These are phyloP conservation scores for Jacaranda copaia DNA, from an alignment of 257 asterid genomes.

Conservation along the genomic window DNA sequence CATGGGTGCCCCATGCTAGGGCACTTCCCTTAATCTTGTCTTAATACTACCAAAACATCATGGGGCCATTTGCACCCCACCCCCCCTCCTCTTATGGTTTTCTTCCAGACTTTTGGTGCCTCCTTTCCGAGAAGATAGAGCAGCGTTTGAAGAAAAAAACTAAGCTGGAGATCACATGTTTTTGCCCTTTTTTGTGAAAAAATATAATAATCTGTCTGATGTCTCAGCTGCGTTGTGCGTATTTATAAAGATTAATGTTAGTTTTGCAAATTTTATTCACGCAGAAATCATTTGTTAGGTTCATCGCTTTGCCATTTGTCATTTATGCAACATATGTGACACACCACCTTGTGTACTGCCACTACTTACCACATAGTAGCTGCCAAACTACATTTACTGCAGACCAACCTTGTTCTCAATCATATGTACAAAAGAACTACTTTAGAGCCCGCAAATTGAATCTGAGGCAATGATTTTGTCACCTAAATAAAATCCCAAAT, in stretches of 20 bases:
- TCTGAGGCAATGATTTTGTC: too few species aligned
- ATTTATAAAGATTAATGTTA: slow-evolving; percentile 25
- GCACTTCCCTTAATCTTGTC: slow-evolving; percentile 74
- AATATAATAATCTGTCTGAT: slow-evolving; percentile 38
- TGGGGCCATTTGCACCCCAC: slow-evolving; percentile 69
- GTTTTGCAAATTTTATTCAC: slow-evolving; percentile 29
- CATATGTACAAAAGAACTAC: too few species aligned
- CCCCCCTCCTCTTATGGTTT: background rate
- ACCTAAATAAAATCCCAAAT: too few species aligned
- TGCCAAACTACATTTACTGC: too few species aligned
- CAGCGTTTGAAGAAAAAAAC: slow-evolving; percentile 20
- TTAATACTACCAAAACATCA: slow-evolving; percentile 66
- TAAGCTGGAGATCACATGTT: slow-evolving; percentile 39
- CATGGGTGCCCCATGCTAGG: slow-evolving; percentile 60
- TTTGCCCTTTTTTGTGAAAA: slow-evolving; percentile 43
- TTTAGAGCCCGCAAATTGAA: too few species aligned
- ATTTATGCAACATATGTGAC: slow-evolving; percentile 13
- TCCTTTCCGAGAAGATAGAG: slow-evolving; percentile 53
- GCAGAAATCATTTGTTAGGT: slow-evolving; percentile 27
- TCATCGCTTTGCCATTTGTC: slow-evolving; percentile 41
- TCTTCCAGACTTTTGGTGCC: slow-evolving; percentile 35
- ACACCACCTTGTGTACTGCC: background rate
- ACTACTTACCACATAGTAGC: too few species aligned
- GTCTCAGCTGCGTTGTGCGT: slow-evolving; percentile 32
- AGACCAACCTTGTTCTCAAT: too few species aligned